These are phyloP conservation scores for Thelonectria discophora DNA, from an alignment of 2,329 filamentous ascomycete genomes.

Conservation along the genomic window DNA sequence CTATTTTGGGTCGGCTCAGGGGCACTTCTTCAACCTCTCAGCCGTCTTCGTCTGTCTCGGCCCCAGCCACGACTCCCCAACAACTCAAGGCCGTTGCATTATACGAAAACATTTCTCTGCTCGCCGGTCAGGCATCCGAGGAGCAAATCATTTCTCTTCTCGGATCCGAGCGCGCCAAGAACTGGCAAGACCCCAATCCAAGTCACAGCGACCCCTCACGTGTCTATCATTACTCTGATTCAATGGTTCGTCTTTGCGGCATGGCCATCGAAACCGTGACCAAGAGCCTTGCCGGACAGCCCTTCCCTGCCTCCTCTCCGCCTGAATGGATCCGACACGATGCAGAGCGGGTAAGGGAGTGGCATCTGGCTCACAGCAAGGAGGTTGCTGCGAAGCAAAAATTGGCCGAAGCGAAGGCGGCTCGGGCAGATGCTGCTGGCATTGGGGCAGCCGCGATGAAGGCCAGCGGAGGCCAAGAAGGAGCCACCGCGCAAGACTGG, in stretches of 20 bases:
- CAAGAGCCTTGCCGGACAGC: constrained; percentile 54
- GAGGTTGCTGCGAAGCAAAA: constrained; percentile 51
- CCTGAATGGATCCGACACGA: constrained; percentile 62
- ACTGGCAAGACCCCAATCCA: constrained; percentile 55
- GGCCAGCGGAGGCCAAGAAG: constrained; percentile 33
- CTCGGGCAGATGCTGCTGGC: constrained; percentile 47
- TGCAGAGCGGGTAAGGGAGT: constrained; percentile 58
- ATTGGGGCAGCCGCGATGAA: constrained; percentile 37
- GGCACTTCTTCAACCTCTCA: constrained; percentile 30
- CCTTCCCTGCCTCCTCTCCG: constrained; percentile 60
- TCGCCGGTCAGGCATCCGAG: constrained; percentile 48
- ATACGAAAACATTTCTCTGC: constrained; percentile 43
- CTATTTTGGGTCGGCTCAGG: constrained; percentile 51
- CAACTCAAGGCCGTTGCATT: constrained; percentile 22
- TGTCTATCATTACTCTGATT: constrained; percentile 53
- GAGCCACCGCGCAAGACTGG: constrained; percentile 47
- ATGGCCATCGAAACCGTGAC: constrained; percentile 55
- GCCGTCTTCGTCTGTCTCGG: constrained; percentile 9
- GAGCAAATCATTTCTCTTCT: constrained; percentile 56
- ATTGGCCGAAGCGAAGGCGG: constrained; percentile 50
- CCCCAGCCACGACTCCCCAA: constrained; percentile 23
- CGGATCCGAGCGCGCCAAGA: constrained; percentile 53
- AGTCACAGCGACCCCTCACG: constrained; percentile 46
- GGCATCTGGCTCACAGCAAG: constrained; percentile 60
- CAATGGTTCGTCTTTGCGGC: constrained; percentile 53